Percentiles rank a stretch among this genome's conserved stretches.
Conservation (phyloP, 2,329 filamentous ascomycete genomes). For the Penicillium sp. region DNA sequence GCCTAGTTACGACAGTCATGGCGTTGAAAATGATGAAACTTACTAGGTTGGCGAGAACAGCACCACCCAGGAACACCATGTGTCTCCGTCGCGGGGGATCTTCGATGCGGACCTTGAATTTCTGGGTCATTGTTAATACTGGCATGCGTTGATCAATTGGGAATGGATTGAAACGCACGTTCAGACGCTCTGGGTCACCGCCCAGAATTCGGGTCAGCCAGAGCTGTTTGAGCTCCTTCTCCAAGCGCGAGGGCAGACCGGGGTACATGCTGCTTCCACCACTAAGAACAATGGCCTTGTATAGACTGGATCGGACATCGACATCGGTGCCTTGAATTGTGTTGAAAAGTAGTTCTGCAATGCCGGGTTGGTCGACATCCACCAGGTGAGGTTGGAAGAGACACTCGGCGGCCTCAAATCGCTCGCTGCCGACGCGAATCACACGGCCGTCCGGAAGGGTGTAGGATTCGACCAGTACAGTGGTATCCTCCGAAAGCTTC, state of each 20-base stretch:
- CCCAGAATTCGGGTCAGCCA: conserved; percentile 89
- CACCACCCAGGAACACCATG: conserved; percentile 98
- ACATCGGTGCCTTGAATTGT: conserved; percentile 95
- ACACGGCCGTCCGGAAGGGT: conserved; percentile 94
- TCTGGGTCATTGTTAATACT: conserved; percentile 45
- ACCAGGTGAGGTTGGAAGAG: conserved; percentile 97
- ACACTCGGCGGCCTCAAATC: conserved; percentile 96
- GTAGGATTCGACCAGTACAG: conserved; percentile 94
- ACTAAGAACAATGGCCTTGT: conserved; percentile 94
- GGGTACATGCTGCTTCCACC: conserved; percentile 99
- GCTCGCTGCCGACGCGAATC: conserved; percentile 91
- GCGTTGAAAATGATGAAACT: too few relatives aligned
- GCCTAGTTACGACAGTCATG: conserved; percentile 7
- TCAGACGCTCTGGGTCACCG: conserved; percentile 86
- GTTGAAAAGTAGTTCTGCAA: conserved; percentile 97
- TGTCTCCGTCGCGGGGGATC: conserved; percentile 91
- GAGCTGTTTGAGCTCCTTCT: conserved; percentile 98
- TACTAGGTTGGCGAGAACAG: conserved; percentile 89
- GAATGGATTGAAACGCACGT: conserved; percentile 42
- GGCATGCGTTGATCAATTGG: too few relatives aligned
- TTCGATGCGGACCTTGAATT: conserved; percentile 99
- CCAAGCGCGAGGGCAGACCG: conserved; percentile 83
- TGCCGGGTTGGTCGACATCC: conserved; percentile 93
- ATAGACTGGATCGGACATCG: conserved; percentile 85
- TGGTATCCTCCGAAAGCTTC: conserved; percentile 92